Percentiles rank a stretch among this genome's conserved stretches.
These are phyloP conservation scores for Pseudogymnoascus sp. DNA, from an alignment of 2,329 filamentous ascomycete species.

Conservation along the genomic window DNA sequence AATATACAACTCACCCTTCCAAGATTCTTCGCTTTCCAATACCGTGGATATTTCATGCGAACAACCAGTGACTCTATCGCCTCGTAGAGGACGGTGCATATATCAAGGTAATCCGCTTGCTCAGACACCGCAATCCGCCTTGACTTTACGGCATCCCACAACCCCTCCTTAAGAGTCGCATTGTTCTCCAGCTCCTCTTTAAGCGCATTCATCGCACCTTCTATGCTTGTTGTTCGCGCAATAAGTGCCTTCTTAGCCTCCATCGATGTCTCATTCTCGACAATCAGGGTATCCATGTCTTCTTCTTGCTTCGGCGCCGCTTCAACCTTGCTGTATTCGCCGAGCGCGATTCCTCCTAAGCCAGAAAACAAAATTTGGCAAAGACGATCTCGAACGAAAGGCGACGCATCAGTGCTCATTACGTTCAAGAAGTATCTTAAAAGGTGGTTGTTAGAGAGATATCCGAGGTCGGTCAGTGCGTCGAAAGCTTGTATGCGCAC, in stretches of 20 bases:
- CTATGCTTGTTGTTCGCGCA: slow-evolving; percentile 40
- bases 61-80: slow-evolving; percentile 39
- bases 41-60: slow-evolving; percentile 38
- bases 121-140: slow-evolving; percentile 39
- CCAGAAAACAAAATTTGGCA: slow-evolving; percentile 52
- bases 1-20: slow-evolving; percentile 28
- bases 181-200: slow-evolving; percentile 41
- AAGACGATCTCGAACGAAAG: slow-evolving; percentile 51
- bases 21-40: slow-evolving; percentile 34
- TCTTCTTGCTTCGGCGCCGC: slow-evolving; percentile 17
- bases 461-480: slow-evolving; percentile 54
- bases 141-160: slow-evolving; percentile 44
- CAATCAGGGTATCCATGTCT: slow-evolving; percentile 34
- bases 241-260: slow-evolving; percentile 39
- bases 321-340: slow-evolving; percentile 38
- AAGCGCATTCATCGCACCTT: slow-evolving; percentile 38
- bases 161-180: slow-evolving; percentile 33
- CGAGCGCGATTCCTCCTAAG: slow-evolving; percentile 55
- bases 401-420: slow-evolving; percentile 54
- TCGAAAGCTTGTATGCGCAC: slow-evolving; percentile 61
- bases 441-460: slow-evolving; percentile 46
- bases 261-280: slow-evolving; percentile 36
- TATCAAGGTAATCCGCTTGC: slow-evolving; percentile 41
- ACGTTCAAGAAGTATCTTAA: slow-evolving; percentile 49
- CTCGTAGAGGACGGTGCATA: slow-evolving; percentile 43